Evolutionary conservation across 1,284 basidiomycete species (phyloP), one percentile per base, ranked within the genome.

Genomic region (Afroboletus lepidellus): DNA sequence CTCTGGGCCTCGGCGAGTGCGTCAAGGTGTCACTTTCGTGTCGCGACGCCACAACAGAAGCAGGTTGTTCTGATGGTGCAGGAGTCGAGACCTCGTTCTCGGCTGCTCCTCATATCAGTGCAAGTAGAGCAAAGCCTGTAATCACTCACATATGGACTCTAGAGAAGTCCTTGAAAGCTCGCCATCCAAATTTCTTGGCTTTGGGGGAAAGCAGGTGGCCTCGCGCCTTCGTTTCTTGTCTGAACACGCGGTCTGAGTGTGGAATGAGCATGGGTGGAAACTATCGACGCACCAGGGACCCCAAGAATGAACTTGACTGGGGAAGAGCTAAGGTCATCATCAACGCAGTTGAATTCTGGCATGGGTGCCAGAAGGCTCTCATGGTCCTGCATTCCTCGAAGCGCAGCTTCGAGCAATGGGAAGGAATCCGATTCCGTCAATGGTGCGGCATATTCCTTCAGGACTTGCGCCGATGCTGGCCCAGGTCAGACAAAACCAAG

Each of bases 361-460:
- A 34, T 18, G 12, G 41, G 46, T 23, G 23, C 54, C 18, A 61
- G 41, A 27, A 49, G 45, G 27, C 37, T 36, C 16, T 48, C 42
- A 1, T 21, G 34, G 5, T 51, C 47, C 29, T 41, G 15, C 48
- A 45, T 51, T 21, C 30, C 46, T 33, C 59, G 45, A 8, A 60
- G 32, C 4, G 61, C 41, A 8, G 39, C 48, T 29, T 60, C 56
- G 11, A 60, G 56, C 5, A 43, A 16, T 15, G 24, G 30, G 4
- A 61, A 21, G 8, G 58, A 60, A 30, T 38, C 46, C 24, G 61
- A 63, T 16, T 46, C 23, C 0, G 46, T 16, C n/a, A 63, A 27
- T 9, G 18, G 30, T 33, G 23, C 13, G 8, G 39, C 18, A n/a
- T 18, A 0, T 24, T 25, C 34, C 33, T 38, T 50, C 42, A 44